Evolutionary conservation across 768 basidiomycete species (phyloP), one percentile per base, ranked within the genome.

Genomic region (Boletus sp.): DNA sequence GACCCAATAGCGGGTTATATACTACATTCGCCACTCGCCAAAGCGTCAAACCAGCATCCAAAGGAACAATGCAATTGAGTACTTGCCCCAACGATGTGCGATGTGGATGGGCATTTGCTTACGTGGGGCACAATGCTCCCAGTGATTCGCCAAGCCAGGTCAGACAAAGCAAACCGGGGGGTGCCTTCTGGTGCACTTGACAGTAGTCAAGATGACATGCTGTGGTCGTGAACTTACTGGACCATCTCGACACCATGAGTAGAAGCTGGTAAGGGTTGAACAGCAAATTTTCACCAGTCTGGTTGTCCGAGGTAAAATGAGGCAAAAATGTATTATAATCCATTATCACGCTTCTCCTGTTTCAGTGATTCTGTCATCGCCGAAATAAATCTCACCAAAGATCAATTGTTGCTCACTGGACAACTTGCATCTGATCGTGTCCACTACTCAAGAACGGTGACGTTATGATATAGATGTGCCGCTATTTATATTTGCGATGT

Each of bases 1-100:
- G 37, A 35, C 21, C 27, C 47, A 15, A 49, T 5, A 25, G 25
- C 17, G 34, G 25, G 33, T 54, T 70, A 68, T 64, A 70, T 69
- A 72, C 21, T 23, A n/a, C 51, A 19, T 38, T 59, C 44, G 60
- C 64, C 64, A 68, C 59, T 55, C 56, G 54, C 29, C 68, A 68
- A 62, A 62, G 62, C 64, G 54, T 50, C 50, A 51, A 45, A 10
- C 49, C 49, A 27, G n/a, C n/a, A 44, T 54, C 37, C 42, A 27
- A 27, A 35, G 37, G 21, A 30, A 64, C 66, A 72, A 72, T 58
- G 61, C 56, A 60, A 38, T 52, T 33, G 32, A 50, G 34, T 53
- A 57, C 49, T 45, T 25, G 9, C 30, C 21, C 38, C 56, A 50
- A 30, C 51, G 50, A 50, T 54, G 59, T 38, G 21, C 34, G n/a